Percentiles rank a stretch among this genome's conserved stretches.
phyloP scores from a whole-genome alignment of 2,329 filamentous ascomycete genomes.

The Fusarium cicatricum region DNA sequence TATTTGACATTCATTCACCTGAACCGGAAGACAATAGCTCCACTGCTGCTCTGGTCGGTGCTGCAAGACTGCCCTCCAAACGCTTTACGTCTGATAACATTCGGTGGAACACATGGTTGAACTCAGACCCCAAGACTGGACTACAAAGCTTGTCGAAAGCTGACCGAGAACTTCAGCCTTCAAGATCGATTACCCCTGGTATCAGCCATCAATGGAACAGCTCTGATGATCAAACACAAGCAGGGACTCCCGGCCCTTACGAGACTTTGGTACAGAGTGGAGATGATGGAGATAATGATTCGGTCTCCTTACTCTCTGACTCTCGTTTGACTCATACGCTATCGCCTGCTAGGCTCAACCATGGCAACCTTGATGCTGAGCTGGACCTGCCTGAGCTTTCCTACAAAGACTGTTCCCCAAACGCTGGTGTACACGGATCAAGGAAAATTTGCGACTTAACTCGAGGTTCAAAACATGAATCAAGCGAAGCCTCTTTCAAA shows the following conservation, averaged over 20 bases:
- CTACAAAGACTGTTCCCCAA: not conserved
- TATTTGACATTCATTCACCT: slow-evolving; percentile 27
- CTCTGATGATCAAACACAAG: slow-evolving; percentile 13
- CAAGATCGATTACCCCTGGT: slow-evolving; percentile 22
- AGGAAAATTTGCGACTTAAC: not conserved
- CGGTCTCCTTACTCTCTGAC: not conserved
- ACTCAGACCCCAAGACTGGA: not conserved
- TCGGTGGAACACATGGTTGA: slow-evolving; percentile 38
- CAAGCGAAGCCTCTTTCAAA: not conserved
- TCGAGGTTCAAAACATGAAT: not conserved
- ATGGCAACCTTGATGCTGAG: not conserved
- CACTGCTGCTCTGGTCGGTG: slow-evolving; percentile 21
- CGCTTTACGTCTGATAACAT: slow-evolving; percentile 27
- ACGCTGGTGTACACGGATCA: not conserved
- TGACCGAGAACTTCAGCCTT: not conserved
- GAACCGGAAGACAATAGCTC: slow-evolving; percentile 22
- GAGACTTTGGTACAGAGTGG: not conserved
- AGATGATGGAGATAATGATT: not conserved
- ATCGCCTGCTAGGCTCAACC: not conserved
- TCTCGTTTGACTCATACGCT: not conserved
- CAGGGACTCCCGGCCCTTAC: not conserved
- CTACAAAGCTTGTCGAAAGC: not conserved
- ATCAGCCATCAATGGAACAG: slow-evolving; percentile 22
- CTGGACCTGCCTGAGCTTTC: slow-evolving; percentile 3
- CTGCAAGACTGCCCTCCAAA: not conserved